Conservation (phyloP, 2,329 filamentous ascomycete species). For the Fusarium virguliforme region DNA sequence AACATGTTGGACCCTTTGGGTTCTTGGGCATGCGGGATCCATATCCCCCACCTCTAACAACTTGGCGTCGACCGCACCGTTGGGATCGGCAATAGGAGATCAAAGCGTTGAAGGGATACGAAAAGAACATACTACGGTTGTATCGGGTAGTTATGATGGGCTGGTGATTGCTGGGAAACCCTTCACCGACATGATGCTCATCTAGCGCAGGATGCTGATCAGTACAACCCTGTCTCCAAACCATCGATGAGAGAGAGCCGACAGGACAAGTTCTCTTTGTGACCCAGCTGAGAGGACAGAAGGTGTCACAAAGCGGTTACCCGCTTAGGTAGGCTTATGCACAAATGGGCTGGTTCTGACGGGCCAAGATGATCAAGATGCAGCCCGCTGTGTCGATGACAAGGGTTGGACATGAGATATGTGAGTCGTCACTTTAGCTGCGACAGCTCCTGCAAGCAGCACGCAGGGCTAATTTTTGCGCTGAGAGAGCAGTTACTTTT, state of each 20-base stretch:
- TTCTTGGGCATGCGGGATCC: background rate
- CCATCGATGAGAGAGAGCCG: conserved; percentile 9
- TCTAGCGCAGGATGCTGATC: background rate
- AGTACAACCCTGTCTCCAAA: conserved; percentile 15
- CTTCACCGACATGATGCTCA: conserved; percentile 2
- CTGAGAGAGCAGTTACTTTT: background rate
- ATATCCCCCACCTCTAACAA: background rate
- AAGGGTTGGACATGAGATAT: background rate
- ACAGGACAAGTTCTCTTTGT: conserved; percentile 16
- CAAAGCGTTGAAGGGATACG: background rate
- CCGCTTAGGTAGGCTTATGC: conserved; percentile 1
- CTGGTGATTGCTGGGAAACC: background rate
- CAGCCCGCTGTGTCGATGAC: background rate
- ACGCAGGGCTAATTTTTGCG: background rate
- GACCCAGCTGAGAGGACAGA: conserved; percentile 13
- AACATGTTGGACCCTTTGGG: background rate
- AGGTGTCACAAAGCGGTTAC: conserved; percentile 1
- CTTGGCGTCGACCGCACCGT: background rate
- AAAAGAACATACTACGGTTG: background rate
- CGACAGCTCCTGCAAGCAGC: background rate
- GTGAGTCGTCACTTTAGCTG: conserved; percentile 6
- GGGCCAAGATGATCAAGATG: conserved; percentile 1
- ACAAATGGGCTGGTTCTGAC: conserved; percentile 15
- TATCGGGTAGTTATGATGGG: background rate
- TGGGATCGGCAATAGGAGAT: background rate